These are phyloP conservation scores for Gonapodya prolifera DNA, from an alignment of 192 early-diverging fungal species.

Conservation along the genomic window DNA sequence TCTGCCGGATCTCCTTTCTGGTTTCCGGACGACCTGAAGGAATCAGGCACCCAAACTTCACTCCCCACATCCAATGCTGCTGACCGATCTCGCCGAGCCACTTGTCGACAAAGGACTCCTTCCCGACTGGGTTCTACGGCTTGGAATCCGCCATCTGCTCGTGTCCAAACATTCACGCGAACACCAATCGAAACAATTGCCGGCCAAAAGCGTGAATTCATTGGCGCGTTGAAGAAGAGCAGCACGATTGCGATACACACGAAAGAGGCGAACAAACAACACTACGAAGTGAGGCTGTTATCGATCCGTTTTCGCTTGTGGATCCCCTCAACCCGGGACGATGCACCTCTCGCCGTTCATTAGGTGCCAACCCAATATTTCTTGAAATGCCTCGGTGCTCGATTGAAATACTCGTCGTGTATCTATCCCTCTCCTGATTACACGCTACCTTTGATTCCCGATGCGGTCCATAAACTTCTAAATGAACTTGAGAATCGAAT, in stretches of 20 bases:
- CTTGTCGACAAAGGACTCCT: constrained; percentile 24
- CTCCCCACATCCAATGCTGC: neutral
- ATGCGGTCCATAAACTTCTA: constrained; percentile 8
- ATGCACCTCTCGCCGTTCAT: too few species aligned
- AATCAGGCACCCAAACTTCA: too few species aligned
- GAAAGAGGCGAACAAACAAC: constrained; percentile 57
- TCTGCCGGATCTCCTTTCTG: too few species aligned
- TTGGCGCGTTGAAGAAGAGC: constrained; percentile 18
- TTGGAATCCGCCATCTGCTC: constrained; percentile 29
- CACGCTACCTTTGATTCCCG: neutral
- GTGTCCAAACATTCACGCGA: neutral
- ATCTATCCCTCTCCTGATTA: constrained; percentile 30
- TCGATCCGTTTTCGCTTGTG: neutral
- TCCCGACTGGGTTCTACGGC: constrained; percentile 36
- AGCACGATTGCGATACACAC: constrained; percentile 38
- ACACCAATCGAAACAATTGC: neutral
- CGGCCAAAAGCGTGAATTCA: constrained; percentile 17
- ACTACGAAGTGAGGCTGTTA: constrained; percentile 34
- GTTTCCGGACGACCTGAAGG: too few species aligned
- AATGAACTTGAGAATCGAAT: constrained; percentile 47
- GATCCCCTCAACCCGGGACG: neutral
- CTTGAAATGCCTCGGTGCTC: constrained; percentile 24
- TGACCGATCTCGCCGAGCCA: constrained; percentile 17
- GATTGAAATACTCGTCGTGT: constrained; percentile 50
- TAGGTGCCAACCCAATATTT: constrained; percentile 43